Evolutionary conservation across 1,284 basidiomycete species (phyloP), one percentile per base, ranked within the genome.

Genomic region (Cutaneotrichosporon cyanovorans): DNA sequence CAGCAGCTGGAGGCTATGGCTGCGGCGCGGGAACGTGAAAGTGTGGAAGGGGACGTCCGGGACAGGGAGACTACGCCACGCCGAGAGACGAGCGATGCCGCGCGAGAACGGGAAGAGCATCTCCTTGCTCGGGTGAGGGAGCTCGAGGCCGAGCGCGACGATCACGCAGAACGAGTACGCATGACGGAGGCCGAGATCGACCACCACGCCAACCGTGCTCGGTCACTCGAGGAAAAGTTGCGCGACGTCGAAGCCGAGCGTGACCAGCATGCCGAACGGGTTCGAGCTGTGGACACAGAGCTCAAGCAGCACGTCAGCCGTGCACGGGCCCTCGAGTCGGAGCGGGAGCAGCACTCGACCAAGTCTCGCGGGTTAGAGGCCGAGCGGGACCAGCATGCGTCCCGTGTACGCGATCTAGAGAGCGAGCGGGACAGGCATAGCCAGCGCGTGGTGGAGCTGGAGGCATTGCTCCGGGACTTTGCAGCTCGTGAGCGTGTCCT

Each of bases 381-480:
- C 7, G 40, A 48, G 22, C 40, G 40, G 16, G 45, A 47, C 16
- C 31, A 31, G n/a, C 14, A 31, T n/a, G 19, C 21, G 12, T 11
- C 40, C 19, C 43, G 42, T 2, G 16, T 50, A 2, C 31, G 39
- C 44, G 38, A 34, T 8, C 42, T 52, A 15, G 57, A 58, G 37
- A 36, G 38, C 2, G 60, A 62, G 20, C 38, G 62, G 18, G 40
- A 48, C 10, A 37, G 48, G 8, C 49, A 56, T 1, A 19, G 23
- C 1, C 52, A 40, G 2, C 52, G 61, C 14, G 58, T 64, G 7
- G 44, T 49, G 6, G 68, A 72, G 46, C 55, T 72, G 14, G 64
- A 70, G 39, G 61, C 60, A 42, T 63, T 63, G 45, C 60, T 71
- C 9, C 48, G 59, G 14, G 65, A 71, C 42, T 50, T 70, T 37